phyloP scores from a whole-genome alignment of 768 basidiomycete species.

The Russula vinacea region DNA sequence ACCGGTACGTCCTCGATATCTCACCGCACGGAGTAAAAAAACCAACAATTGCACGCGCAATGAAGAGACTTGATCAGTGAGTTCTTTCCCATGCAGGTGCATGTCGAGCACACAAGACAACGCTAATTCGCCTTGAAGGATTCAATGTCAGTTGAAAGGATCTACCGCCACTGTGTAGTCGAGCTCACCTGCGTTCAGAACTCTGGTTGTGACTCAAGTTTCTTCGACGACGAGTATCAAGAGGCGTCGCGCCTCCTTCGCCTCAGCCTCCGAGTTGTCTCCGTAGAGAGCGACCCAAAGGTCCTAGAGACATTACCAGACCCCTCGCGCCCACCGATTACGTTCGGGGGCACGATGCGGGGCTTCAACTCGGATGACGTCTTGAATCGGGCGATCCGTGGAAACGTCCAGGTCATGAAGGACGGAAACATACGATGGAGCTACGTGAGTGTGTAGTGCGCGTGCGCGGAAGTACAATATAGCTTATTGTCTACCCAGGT shows the following conservation, averaged over 20 bases:
- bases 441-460: conserved; percentile 48
- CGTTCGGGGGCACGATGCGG: conserved; percentile 35
- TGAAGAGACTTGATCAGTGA: conserved; percentile 46
- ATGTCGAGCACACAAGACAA: conserved; percentile 6
- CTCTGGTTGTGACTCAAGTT: conserved; percentile 39
- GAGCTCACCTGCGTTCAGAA: conserved; percentile 21
- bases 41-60: neutral
- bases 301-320: conserved; percentile 27
- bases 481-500: conserved; percentile 38
- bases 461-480: neutral
- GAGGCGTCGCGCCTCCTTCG: conserved; percentile 66
- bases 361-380: conserved; percentile 32
- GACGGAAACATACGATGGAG: conserved; percentile 40
- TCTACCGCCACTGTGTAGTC: neutral
- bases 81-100: conserved; percentile 25
- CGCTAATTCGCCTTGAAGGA: conserved; percentile 27
- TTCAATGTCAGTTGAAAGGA: conserved; percentile 34
- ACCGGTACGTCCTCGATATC: conserved; percentile 45
- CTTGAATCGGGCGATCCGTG: conserved; percentile 35
- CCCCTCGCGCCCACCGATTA: conserved; percentile 34
- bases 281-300: conserved; percentile 29
- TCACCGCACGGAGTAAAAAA: neutral
- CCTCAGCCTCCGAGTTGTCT: conserved; percentile 50
- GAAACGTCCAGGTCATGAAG: conserved; percentile 37
- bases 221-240: conserved; percentile 54